These are phyloP conservation scores for Sarocladiaceae sp. DNA, from an alignment of 2,329 filamentous ascomycete species.

Conservation along the genomic window DNA sequence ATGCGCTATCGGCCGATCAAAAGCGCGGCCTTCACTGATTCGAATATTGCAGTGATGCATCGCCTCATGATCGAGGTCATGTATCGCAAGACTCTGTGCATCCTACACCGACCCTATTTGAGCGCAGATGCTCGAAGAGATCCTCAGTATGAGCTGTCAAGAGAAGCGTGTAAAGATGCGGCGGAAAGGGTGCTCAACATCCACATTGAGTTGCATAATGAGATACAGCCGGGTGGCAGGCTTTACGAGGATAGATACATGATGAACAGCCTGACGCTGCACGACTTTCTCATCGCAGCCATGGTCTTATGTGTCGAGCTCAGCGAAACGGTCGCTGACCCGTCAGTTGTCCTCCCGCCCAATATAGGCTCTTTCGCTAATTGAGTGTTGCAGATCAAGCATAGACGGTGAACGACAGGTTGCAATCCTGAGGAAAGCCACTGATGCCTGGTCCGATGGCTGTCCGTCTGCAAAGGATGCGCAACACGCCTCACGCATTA, in stretches of 20 bases:
- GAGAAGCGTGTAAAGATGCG: constrained; percentile 34
- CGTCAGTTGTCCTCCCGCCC: neutral
- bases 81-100: constrained; percentile 41
- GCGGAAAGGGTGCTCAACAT: constrained; percentile 38
- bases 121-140: constrained; percentile 29
- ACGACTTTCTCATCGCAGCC: constrained; percentile 52
- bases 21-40: constrained; percentile 35
- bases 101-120: constrained; percentile 44
- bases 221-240: constrained; percentile 41
- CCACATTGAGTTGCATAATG: constrained; percentile 40
- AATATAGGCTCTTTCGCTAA: neutral
- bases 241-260: constrained; percentile 48
- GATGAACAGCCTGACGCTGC: constrained; percentile 43
- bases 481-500: constrained; percentile 33
- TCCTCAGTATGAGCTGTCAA: constrained; percentile 30
- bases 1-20: constrained; percentile 35
- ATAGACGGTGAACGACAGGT: neutral
- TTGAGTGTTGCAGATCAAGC: neutral
- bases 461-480: constrained; percentile 33
- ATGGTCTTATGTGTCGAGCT: constrained; percentile 53
- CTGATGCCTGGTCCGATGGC: constrained; percentile 35
- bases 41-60: constrained; percentile 40
- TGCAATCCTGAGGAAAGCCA: constrained; percentile 30
- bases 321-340: constrained; percentile 21
- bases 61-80: constrained; percentile 41